Conservation (phyloP, 768 basidiomycete species). For the Rhodosporidiobolus sp. region DNA sequence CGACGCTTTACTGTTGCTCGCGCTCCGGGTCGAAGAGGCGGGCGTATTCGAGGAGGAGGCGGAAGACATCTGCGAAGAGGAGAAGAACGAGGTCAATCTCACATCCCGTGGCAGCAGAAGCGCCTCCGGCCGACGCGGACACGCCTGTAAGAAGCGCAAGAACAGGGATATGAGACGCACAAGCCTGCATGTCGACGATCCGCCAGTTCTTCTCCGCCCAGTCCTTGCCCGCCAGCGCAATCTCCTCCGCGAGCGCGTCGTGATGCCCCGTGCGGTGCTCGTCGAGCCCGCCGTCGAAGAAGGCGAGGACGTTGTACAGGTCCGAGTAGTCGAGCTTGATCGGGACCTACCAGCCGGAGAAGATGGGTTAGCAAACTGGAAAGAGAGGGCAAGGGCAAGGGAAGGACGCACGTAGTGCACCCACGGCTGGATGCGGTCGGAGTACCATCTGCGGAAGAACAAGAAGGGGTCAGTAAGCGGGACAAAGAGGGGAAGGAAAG, state of each 20-base stretch:
- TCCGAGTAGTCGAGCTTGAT: constrained; percentile 42
- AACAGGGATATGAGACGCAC: background rate
- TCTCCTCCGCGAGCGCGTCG: constrained; percentile 59
- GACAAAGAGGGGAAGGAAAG: no score
- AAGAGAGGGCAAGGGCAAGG: background rate
- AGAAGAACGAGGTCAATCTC: background rate
- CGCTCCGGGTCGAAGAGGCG: constrained; percentile 9
- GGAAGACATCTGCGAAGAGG: background rate
- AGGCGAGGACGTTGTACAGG: constrained; percentile 64
- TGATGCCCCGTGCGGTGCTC: constrained; percentile 59
- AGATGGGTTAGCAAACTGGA: background rate
- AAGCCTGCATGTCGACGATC: constrained; percentile 43
- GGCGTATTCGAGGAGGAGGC: constrained; percentile 24
- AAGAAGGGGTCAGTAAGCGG: no score
- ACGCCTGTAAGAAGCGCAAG: no score
- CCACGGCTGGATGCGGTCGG: constrained; percentile 90
- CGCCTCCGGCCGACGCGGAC: no score
- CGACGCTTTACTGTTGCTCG: background rate
- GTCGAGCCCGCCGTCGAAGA: constrained; percentile 53
- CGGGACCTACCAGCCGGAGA: constrained; percentile 30
- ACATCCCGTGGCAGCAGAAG: no score
- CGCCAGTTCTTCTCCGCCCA: constrained; percentile 43
- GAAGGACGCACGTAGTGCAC: constrained; percentile 48
- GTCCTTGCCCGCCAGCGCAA: constrained; percentile 56
- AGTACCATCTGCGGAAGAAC: no score